Percentiles rank a stretch among this genome's conserved stretches.
Conservation (phyloP, 768 basidiomycete species). For the Xerocomus spinulosus region DNA sequence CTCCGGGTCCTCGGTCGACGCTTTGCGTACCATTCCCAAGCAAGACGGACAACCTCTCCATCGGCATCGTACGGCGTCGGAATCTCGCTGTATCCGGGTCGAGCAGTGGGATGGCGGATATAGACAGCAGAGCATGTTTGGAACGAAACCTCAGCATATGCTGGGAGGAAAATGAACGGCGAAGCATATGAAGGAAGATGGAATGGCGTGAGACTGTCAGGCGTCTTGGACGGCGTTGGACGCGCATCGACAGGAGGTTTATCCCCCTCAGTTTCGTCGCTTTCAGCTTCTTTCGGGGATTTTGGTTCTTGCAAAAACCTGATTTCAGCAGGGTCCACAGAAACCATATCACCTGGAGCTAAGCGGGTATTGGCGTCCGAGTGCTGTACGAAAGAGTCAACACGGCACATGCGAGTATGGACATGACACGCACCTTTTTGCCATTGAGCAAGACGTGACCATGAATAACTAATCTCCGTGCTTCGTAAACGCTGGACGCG, state of each 20-base stretch:
- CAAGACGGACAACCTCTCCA: constrained; percentile 84
- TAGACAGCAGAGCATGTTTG: constrained; percentile 87
- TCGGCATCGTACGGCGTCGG: constrained; percentile 96
- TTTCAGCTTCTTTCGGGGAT: constrained; percentile 11
- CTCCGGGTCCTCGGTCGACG: constrained; percentile 64
- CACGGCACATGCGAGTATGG: background rate
- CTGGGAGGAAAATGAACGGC: constrained; percentile 91
- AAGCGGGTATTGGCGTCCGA: constrained; percentile 80
- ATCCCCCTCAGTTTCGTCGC: background rate
- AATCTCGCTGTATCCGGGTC: constrained; percentile 94
- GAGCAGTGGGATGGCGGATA: constrained; percentile 92
- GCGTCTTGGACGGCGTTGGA: background rate
- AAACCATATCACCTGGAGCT: constrained; percentile 91
- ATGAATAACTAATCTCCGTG: constrained; percentile 78
- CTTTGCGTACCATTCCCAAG: constrained; percentile 94
- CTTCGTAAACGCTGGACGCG: constrained; percentile 85
- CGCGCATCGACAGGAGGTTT: background rate
- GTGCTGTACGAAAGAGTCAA: constrained; percentile 46
- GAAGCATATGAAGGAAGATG: constrained; percentile 81
- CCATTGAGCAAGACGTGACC: constrained; percentile 89
- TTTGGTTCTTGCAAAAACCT: constrained; percentile 54
- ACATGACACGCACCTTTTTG: constrained; percentile 56
- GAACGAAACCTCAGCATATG: constrained; percentile 84
- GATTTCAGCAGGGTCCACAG: constrained; percentile 79
- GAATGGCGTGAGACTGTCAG: constrained; percentile 60